phyloP scores from a whole-genome alignment of 768 basidiomycete species.

The Mrakia gelida region DNA sequence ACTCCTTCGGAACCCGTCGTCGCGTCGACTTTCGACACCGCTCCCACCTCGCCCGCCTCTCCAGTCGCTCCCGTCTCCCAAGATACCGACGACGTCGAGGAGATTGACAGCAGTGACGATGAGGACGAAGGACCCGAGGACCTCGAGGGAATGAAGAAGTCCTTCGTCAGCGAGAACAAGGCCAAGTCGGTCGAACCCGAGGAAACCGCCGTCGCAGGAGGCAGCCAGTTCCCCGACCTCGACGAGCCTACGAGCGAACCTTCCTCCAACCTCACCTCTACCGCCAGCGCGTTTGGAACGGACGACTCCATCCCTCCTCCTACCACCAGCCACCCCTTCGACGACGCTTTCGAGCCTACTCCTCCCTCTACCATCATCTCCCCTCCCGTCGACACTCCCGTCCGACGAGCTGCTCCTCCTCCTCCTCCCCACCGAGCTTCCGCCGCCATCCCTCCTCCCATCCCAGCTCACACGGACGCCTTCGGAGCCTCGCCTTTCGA shows the following conservation, averaged over 20 bases:
- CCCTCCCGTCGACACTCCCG: not conserved
- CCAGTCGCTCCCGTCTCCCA: slow-evolving; percentile 2
- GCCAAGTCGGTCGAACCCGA: slow-evolving; percentile 21
- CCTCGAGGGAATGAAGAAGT: slow-evolving; percentile 39
- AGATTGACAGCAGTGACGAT: slow-evolving; percentile 38
- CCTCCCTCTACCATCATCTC: not conserved
- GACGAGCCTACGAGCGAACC: slow-evolving; percentile 13
- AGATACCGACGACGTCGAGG: slow-evolving; percentile 22
- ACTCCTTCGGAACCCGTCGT: slow-evolving; percentile 12
- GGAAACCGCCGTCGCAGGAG: not conserved
- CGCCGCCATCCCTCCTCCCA: not conserved
- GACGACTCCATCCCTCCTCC: slow-evolving; percentile 33
- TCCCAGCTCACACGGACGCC: slow-evolving; percentile 4
- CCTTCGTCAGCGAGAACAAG: not conserved
- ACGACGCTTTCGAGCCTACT: not conserved
- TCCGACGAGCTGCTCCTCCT: slow-evolving; percentile 31
- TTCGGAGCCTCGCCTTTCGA: slow-evolving; percentile 8
- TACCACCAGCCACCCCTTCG: slow-evolving; percentile 10
- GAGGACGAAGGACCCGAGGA: slow-evolving; percentile 46
- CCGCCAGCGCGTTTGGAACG: slow-evolving; percentile 24
- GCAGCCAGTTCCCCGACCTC: slow-evolving; percentile 9
- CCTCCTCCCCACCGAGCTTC: slow-evolving; percentile 24
- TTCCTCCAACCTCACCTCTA: slow-evolving; percentile 22
- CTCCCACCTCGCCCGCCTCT: slow-evolving; percentile 18
- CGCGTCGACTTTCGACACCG: slow-evolving; percentile 12